A percentile compares a stretch with the other conserved stretches of the same genome.
Conservation (phyloP, 2,329 filamentous ascomycete species). For the Colletotrichum australisinense region DNA sequence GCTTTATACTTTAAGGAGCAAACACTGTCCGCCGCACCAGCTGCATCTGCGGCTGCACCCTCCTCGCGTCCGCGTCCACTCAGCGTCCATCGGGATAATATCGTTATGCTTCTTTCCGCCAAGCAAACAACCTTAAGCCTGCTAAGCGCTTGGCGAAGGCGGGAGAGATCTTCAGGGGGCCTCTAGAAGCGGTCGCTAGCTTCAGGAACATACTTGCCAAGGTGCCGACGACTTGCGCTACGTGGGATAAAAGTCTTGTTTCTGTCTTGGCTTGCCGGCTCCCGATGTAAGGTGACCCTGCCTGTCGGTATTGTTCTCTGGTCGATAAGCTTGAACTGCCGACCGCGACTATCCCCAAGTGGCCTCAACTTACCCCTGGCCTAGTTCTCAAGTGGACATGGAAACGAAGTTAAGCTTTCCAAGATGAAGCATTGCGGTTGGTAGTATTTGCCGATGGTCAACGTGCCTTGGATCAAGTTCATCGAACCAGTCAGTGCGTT, state of each 20-base stretch:
- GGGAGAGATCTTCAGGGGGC: constrained; percentile 18
- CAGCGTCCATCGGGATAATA: neutral
- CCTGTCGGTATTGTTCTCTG: neutral
- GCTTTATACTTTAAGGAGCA: constrained; percentile 12
- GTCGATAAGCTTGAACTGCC: neutral
- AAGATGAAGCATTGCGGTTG: neutral
- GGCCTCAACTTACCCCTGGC: neutral
- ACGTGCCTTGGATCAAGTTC: neutral
- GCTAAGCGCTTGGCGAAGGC: neutral
- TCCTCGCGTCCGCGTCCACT: neutral
- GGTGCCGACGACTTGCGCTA: neutral
- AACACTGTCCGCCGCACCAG: constrained; percentile 26
- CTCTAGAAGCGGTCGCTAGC: neutral
- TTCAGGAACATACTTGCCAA: neutral
- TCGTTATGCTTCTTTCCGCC: neutral
- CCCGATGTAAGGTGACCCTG: neutral
- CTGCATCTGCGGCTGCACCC: neutral
- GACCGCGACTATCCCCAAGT: neutral
- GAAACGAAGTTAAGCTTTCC: neutral
- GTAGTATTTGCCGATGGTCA: constrained; percentile 8
- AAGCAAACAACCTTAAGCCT: constrained; percentile 3
- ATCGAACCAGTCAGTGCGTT: constrained; percentile 29
- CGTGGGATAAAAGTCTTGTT: neutral
- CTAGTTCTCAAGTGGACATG: neutral
- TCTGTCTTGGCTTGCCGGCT: neutral